phyloP scores from a whole-genome alignment of 108 stramenopile species.

The Cylindrotheca fusiformis region DNA sequence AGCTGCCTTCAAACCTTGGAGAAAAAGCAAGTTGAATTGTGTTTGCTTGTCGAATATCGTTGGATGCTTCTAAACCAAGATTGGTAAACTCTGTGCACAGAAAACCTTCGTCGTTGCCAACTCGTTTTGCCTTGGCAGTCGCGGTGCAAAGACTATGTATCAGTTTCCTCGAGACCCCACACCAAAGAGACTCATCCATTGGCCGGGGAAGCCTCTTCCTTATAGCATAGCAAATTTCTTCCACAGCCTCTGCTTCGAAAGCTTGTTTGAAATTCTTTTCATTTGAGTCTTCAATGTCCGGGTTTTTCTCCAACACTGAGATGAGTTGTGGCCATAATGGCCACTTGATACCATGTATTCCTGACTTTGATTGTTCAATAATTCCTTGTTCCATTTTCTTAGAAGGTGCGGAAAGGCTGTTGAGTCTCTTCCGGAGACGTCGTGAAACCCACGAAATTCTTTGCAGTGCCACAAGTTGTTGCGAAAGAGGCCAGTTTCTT shows the following conservation, averaged over 20 bases:
- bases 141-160: conserved; percentile 13
- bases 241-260: conserved; percentile 24
- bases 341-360: conserved; percentile 13
- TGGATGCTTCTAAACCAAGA: too few relatives aligned
- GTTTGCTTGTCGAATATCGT: too few relatives aligned
- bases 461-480: conserved; percentile 34
- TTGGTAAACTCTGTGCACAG: too few relatives aligned
- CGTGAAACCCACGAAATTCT: conserved; percentile 36
- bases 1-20: too few relatives aligned
- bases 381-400: not conserved
- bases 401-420: not conserved
- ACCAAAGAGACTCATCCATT: conserved; percentile 36
- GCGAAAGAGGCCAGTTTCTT: conserved; percentile 11
- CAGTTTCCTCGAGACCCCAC: conserved; percentile 31
- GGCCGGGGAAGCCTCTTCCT: conserved; percentile 15
- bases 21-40: too few relatives aligned
- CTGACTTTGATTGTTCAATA: conserved; percentile 9
- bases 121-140: conserved; percentile 4
- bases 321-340: conserved; percentile 19
- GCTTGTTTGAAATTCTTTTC: conserved; percentile 10
- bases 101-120: too few relatives aligned
- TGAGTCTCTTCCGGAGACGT: not conserved
- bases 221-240: conserved; percentile 36
- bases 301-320: conserved; percentile 9
- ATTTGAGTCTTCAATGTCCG: conserved; percentile 7